Conservation (phyloP, 2,329 filamentous ascomycete genomes). For the Colletotrichum aenigma region DNA sequence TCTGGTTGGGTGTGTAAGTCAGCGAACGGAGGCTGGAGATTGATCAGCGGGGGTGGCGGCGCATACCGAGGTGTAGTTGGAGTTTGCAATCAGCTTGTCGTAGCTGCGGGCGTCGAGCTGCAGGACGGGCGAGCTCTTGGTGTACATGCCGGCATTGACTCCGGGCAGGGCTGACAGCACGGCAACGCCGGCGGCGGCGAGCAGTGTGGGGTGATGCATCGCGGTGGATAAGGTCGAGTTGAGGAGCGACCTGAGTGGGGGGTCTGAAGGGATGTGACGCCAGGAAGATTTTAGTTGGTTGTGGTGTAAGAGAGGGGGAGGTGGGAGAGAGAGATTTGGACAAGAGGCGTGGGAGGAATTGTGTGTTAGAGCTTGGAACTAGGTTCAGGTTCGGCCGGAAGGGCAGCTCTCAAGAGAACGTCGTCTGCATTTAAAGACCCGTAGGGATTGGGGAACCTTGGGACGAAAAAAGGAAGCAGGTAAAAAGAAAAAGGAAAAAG, state of each 20-base stretch:
- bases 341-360: not conserved
- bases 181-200: conserved; percentile 63
- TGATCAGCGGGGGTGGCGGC: not conserved
- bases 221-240: conserved; percentile 23
- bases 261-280: conserved; percentile 16
- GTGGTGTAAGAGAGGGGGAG: not conserved
- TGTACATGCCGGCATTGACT: conserved; percentile 76
- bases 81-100: conserved; percentile 81
- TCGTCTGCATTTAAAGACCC: not conserved
- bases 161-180: conserved; percentile 70
- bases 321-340: not conserved
- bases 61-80: conserved; percentile 85
- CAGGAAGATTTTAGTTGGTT: not conserved
- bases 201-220: conserved; percentile 59
- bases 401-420: not conserved
- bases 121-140: conserved; percentile 85
- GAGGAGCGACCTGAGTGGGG: not conserved
- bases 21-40: not conserved
- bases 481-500: not conserved
- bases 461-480: not conserved
- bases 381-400: not conserved
- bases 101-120: conserved; percentile 82
- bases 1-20: conserved; percentile 37
- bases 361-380: not conserved
- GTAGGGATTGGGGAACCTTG: not conserved